phyloP scores from a whole-genome alignment of 2,329 filamentous ascomycete species.

The Coleophoma cylindrospora region DNA sequence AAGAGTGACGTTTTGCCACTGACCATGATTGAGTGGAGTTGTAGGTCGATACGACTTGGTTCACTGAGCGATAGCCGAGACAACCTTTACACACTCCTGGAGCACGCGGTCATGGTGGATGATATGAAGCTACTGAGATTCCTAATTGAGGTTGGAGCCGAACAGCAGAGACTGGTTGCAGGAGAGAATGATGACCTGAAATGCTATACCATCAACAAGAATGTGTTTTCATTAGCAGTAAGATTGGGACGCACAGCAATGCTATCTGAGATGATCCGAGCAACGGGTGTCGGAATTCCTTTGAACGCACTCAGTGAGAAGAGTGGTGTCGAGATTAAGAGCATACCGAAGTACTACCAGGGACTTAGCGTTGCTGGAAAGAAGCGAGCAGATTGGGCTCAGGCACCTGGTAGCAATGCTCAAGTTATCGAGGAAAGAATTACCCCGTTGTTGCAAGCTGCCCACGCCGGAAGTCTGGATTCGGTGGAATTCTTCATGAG shows the following conservation, averaged over 20 bases:
- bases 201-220: conserved; percentile 22
- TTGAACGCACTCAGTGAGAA: conserved; percentile 61
- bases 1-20: conserved; percentile 57
- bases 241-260: conserved; percentile 46
- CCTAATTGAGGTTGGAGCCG: conserved; percentile 16
- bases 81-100: conserved; percentile 5
- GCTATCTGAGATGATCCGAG: conserved; percentile 59
- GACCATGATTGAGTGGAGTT: conserved; percentile 39
- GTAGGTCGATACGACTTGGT: conserved; percentile 26
- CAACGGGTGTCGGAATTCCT: conserved; percentile 64
- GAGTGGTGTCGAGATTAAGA: conserved; percentile 55
- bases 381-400: conserved; percentile 72
- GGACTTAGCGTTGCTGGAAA: conserved; percentile 71
- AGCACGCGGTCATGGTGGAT: conserved; percentile 16
- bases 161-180: conserved; percentile 17
- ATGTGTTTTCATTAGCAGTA: conserved; percentile 39
- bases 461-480: conserved; percentile 52
- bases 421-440: conserved; percentile 35
- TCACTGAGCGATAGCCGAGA: conserved; percentile 17
- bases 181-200: conserved; percentile 18
- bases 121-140: conserved; percentile 23
- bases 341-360: conserved; percentile 69
- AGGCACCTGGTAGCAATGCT: conserved; percentile 50
- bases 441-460: conserved; percentile 58
- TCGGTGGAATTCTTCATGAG: conserved; percentile 74